These are phyloP conservation scores for Marchantia polymorpha DNA, from an alignment of 225 moss, liverwort and hornwort genomes.

Conservation along the genomic window DNA sequence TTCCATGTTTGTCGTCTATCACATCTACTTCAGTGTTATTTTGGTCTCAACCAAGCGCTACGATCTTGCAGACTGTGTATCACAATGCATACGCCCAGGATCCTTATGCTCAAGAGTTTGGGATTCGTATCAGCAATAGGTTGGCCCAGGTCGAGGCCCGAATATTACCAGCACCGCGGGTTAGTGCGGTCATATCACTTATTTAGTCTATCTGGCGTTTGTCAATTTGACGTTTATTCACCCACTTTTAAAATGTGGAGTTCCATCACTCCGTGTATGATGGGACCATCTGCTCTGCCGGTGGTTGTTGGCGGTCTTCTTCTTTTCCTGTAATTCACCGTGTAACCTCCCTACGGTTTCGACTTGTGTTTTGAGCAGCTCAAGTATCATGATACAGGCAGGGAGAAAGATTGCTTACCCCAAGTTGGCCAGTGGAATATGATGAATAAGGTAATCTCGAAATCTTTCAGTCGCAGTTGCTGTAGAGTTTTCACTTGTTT, in stretches of 20 bases:
- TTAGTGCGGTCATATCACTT: constrained; percentile 19
- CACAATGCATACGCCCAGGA: constrained; percentile 83
- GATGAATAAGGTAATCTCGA: constrained; percentile 81
- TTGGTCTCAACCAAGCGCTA: too few relatives aligned
- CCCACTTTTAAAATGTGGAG: background rate
- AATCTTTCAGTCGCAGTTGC: background rate
- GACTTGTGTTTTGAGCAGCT: constrained; percentile 44
- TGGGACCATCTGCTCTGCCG: too few relatives aligned
- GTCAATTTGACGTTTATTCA: background rate
- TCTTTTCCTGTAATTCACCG: too few relatives aligned
- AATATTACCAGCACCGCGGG: constrained; percentile 77
- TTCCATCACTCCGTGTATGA: too few relatives aligned
- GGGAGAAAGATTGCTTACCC: constrained; percentile 88
- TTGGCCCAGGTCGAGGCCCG: constrained; percentile 86
- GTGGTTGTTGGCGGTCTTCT: too few relatives aligned
- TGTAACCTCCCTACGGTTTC: too few relatives aligned
- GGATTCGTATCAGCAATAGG: constrained; percentile 76
- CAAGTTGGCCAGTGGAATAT: constrained; percentile 99
- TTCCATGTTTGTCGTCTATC: too few relatives aligned
- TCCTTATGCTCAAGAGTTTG: constrained; percentile 87
- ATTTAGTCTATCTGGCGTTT: background rate
- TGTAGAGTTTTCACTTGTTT: background rate
- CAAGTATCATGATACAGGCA: constrained; percentile 91
- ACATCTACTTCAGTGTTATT: too few relatives aligned
- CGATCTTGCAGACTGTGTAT: constrained; percentile 56